Base-by-base conservation (phyloP, 495 filamentous ascomycete genomes). In the Sordaria brevicollis region DNA sequence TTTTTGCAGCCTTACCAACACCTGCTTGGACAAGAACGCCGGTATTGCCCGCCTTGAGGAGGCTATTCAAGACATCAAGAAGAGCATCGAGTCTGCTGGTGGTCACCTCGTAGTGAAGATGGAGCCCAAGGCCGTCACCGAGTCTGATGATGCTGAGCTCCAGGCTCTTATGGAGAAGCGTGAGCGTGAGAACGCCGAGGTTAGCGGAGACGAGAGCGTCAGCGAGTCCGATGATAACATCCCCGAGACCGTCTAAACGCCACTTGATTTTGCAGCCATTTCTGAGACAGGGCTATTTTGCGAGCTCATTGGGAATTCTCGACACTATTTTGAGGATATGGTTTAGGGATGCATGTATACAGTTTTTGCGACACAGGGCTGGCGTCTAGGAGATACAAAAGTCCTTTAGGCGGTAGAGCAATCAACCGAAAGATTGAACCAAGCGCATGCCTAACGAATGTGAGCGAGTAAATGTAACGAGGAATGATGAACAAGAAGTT, bases 91-190 rank as follows among this genome's bases (percentile, higher is more conserved):
- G 71, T 82, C 78, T 17, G 85, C 89, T 2, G 90, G 90, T 19
- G 95, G 95, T 38, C 88, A 86, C 74, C 93, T 93, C 75, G 86
- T 90, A 35, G 90, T 96, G 68, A 94, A 92, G 85, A 98, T 99
- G 96, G 94, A 93, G 72, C 95, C 95, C 49, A 98, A 98, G 89
- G 95, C 95, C 17, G 96, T 98, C 70, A 98, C 94, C 5, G 95
- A 98, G 86, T 94, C 92, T 74, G 95, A 99, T 77, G 95, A 99
- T 81, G 95, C 94, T 31, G 93, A 97, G 77, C 83, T 99, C 74
- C 92, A 97, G 80, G 96, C 94, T 62, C 85, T 99, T 70, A 99
- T 99, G 95, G 95, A 98, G 84, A 98, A 97, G 89, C 89, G 93
- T 72, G 95, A 97, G 85, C 90, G 94, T 71, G 95, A 99, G 87